Conservation (phyloP, 1,284 basidiomycete genomes). For the Apiotrichum porosum region DNA sequence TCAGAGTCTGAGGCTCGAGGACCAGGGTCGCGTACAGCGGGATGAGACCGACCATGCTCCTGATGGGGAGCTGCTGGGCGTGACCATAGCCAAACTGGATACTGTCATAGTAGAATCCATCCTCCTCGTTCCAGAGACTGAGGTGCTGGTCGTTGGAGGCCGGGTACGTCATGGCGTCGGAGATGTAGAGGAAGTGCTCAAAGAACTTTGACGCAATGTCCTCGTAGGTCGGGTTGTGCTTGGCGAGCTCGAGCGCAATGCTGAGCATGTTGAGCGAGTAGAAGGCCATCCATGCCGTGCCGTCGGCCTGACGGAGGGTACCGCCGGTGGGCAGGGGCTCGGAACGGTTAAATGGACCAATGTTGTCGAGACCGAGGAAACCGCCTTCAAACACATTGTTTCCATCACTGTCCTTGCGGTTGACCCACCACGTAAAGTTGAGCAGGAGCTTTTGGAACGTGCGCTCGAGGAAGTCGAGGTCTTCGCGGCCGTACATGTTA, state of each 20-base stretch:
- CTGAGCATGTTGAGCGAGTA: conserved; percentile 84
- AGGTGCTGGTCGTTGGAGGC: conserved; percentile 65
- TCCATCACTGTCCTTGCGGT: conserved; percentile 90
- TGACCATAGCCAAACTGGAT: conserved; percentile 84
- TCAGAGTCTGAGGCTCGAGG: conserved; percentile 80
- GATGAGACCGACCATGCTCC: conserved; percentile 90
- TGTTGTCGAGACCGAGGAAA: conserved; percentile 96
- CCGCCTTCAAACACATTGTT: conserved; percentile 98
- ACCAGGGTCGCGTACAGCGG: conserved; percentile 92
- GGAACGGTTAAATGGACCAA: conserved; percentile 95
- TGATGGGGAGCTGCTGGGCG: conserved; percentile 80
- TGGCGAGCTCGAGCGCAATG: conserved; percentile 94
- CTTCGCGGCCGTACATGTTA: conserved; percentile 85
- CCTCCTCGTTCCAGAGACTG: conserved; percentile 91
- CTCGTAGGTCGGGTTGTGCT: conserved; percentile 95
- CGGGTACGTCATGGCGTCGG: conserved; percentile 94
- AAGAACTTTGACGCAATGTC: conserved; percentile 92
- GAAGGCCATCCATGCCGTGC: conserved; percentile 99
- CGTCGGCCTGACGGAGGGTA: conserved; percentile 87
- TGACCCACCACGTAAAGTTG: conserved; percentile 99
- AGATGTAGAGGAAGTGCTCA: conserved; percentile 91
- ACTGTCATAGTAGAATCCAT: conserved; percentile 97
- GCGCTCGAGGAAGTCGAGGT: conserved; percentile 87
- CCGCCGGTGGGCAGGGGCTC: conserved; percentile 94
- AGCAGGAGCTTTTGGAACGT: conserved; percentile 92